These are phyloP conservation scores for Silene latifolia DNA, from an alignment of 148 eudicot species.

Conservation along the genomic window DNA sequence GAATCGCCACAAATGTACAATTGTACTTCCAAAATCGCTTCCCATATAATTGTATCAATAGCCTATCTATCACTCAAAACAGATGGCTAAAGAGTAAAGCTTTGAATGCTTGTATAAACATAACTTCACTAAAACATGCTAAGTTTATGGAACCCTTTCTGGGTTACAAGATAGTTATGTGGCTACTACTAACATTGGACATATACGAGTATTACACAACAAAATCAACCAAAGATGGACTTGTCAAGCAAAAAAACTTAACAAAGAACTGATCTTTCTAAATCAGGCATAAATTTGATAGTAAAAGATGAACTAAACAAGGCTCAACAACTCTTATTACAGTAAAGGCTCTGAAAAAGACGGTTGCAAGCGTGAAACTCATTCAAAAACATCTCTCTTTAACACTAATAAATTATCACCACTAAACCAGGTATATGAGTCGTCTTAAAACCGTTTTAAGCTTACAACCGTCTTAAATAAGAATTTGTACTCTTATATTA, in stretches of 20 bases:
- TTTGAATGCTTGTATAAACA: background rate
- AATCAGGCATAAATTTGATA: no score
- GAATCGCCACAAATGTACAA: background rate
- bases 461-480: background rate
- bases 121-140: background rate
- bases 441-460: no score
- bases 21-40: background rate
- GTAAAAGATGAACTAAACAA: no score
- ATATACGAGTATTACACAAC: background rate
- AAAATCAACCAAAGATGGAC: background rate
- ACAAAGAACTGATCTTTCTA: background rate
- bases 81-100: background rate
- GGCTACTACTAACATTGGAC: background rate
- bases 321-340: no score
- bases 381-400: no score
- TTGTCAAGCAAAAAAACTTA: background rate
- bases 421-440: no score
- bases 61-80: background rate
- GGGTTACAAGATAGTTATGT: background rate
- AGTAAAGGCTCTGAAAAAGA: no score
- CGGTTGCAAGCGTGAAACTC: no score
- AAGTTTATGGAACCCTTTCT: background rate
- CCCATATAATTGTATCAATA: background rate
- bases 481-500: no score
- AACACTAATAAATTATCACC: no score